Conservation (phyloP, 1,139 yeast genomes). For the Dujonia santamariae region DNA sequence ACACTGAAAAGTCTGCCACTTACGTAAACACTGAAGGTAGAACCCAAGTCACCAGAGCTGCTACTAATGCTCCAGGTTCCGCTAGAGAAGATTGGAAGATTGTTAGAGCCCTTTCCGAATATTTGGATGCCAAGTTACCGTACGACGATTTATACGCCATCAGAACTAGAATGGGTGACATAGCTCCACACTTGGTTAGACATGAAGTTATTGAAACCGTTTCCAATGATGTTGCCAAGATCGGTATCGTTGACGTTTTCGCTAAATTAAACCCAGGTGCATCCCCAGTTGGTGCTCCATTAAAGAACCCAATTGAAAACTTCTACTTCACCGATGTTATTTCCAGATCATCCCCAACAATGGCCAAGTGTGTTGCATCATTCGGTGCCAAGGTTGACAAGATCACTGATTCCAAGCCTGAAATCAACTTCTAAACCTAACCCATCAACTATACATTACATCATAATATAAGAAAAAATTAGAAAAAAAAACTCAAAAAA, state of each 20-base stretch:
- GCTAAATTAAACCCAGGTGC: conserved; percentile 15
- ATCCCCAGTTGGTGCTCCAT: conserved; percentile 45
- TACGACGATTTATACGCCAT: conserved; percentile 73
- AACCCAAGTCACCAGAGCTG: conserved; percentile 82
- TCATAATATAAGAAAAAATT: conserved; percentile 1
- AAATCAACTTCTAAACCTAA: conserved; percentile 26
- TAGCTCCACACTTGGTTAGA: conserved; percentile 79
- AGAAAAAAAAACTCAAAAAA: background rate
- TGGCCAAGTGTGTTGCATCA: conserved; percentile 77
- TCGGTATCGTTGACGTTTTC: conserved; percentile 54
- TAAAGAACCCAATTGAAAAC: conserved; percentile 72
- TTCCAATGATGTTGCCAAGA: conserved; percentile 52
- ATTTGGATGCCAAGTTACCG: conserved; percentile 67
- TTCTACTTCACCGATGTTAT: conserved; percentile 87
- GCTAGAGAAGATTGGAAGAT: conserved; percentile 95
- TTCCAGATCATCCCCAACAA: conserved; percentile 83
- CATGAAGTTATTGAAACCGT: conserved; percentile 76
- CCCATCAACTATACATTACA: background rate
- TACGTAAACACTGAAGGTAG: conserved; percentile 91
- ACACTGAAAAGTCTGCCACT: conserved; percentile 87
- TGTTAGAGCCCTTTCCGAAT: conserved; percentile 79
- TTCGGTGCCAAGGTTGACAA: conserved; percentile 68
- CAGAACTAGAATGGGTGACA: conserved; percentile 68
- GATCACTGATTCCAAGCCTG: conserved; percentile 48
- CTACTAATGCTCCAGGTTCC: conserved; percentile 86